Base-by-base conservation (phyloP, 2,329 filamentous ascomycete genomes). In the Epichloe sp. region DNA sequence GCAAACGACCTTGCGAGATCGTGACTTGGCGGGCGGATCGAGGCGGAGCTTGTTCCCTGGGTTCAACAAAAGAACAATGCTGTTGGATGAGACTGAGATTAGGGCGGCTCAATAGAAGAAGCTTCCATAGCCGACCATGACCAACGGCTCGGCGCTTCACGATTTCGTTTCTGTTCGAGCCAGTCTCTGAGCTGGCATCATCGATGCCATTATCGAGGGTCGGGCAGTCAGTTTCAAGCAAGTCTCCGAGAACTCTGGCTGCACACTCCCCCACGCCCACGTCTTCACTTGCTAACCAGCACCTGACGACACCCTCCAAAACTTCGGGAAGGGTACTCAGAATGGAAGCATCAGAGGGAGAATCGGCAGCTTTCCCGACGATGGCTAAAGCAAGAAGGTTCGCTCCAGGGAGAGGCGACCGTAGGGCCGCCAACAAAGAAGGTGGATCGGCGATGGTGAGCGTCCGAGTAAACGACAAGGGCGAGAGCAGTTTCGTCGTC, bases 331-430 rank as follows among this genome's bases (percentile, higher is more conserved):
- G 70, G 40, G 66, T 68, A 44, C 72, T 73, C 5, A 83, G 63
- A 36, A 75, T 71, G 38, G 72, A 70, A 35, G 72, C 71, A 47
- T 80, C 74, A 48, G 67, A 62, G 12, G 76, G 71, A 3, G 67
- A 67, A 15, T 63, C 61, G 21, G 74, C 65, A 4, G 77, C 79
- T 58, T 82, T 83, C 53, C 75, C 68, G 31, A 83, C 59, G 50
- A 83, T 69, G 49, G 71, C 65, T 57, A 83, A 69, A 58, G 73
- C 79, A 23, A 83, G 73, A 15, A 80, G 65, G 59, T 79, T 80
- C 34, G 76, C 77, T 2, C 77, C 74, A 0, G 78, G 71, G 0
- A 77, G 68, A 1, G 76, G 72, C 1, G 78, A 80, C 45, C 63
- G 63, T 15, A 83, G 67, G 23, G 78, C 78, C 38, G 69, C 68